Evolutionary conservation across 2,329 filamentous ascomycete genomes (phyloP).

Genomic region (Diaporthe humulicola): DNA sequence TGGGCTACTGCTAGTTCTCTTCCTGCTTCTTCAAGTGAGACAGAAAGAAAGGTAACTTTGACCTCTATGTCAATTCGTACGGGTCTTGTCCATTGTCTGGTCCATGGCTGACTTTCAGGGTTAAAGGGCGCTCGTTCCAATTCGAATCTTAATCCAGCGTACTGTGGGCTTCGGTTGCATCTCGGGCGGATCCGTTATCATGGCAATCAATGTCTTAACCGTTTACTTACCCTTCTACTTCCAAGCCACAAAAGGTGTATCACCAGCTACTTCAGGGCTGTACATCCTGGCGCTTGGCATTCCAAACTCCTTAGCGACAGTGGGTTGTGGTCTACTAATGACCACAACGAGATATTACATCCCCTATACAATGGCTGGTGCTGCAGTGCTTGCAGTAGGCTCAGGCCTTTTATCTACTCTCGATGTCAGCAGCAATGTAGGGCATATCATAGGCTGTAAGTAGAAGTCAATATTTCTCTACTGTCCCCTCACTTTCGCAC

Average conservation of each 20-base stretch:
- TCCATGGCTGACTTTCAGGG: not conserved
- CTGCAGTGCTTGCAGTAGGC: constrained; percentile 22
- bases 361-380: constrained; percentile 26
- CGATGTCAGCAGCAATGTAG: not conserved
- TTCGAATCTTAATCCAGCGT: constrained; percentile 27
- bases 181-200: constrained; percentile 23
- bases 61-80: too few relatives aligned
- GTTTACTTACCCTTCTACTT: constrained; percentile 32
- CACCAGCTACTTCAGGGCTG: constrained; percentile 29
- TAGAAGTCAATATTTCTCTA: not conserved
- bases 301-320: constrained; percentile 13
- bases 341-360: constrained; percentile 4
- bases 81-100: not conserved
- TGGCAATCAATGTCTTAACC: constrained; percentile 11
- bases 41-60: constrained; percentile 17
- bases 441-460: constrained; percentile 19
- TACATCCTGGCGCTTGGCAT: constrained; percentile 31
- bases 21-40: constrained; percentile 27
- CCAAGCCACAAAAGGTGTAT: constrained; percentile 25
- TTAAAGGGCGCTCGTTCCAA: constrained; percentile 23
- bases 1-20: constrained; percentile 12
- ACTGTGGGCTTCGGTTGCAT: constrained; percentile 31
- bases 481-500: too few relatives aligned
- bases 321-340: constrained; percentile 24
- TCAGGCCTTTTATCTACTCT: constrained; percentile 28